Evolutionary conservation across 1,284 basidiomycete genomes (phyloP), one percentile per base, ranked within the genome.

Genomic region (Exsudoporus floridanus): DNA sequence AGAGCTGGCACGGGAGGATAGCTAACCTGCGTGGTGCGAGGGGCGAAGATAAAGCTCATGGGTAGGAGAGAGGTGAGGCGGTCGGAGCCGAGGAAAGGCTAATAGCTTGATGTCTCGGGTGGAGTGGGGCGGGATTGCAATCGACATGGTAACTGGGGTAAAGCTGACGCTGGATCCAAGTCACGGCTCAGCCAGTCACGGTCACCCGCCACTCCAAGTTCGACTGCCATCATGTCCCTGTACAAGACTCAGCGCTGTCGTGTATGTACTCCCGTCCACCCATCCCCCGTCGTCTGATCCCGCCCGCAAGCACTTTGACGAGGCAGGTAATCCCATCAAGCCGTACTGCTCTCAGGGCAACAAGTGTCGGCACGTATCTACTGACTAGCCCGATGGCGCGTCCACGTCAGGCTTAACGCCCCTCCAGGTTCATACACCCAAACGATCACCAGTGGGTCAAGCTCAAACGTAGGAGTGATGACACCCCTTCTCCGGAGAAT

Each of bases 381-480:
- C 44, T 30, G 19, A 33, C 55, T 39, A 31, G 30, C 44, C 44
- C 40, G 36, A 55, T 31, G 30, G 55, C 31, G 60, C 40, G 33
- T 50, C 6, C 46, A 49, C 44, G 37, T 40, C 37, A 50, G 27
- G 46, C 50, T 46, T 52, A 55, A 53, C 48, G 25, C 18, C 28
- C 45, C n/a, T 56, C 50, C 56, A 82, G 80, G 30, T 82, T 81
- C 59, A 73, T 82, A 37, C 80, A 82, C 55, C 80, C 81, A 28
- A 68, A 62, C 39, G 79, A 81, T 59, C 53, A 66, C 35, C 71
- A 74, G 50, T 79, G 79, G 79, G 58, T 63, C 18, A 69, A 67
- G 45, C 52, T 68, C 19, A 70, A 60, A 30, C 56, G 57, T 52
- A 60, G 57, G 36, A 55, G 41, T 21, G 52, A 57, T 12, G 54